Percentiles rank a stretch among this genome's conserved stretches.
Evolutionary conservation across 495 filamentous ascomycete genomes (phyloP).

Genomic region (Haplographium delicatum): DNA sequence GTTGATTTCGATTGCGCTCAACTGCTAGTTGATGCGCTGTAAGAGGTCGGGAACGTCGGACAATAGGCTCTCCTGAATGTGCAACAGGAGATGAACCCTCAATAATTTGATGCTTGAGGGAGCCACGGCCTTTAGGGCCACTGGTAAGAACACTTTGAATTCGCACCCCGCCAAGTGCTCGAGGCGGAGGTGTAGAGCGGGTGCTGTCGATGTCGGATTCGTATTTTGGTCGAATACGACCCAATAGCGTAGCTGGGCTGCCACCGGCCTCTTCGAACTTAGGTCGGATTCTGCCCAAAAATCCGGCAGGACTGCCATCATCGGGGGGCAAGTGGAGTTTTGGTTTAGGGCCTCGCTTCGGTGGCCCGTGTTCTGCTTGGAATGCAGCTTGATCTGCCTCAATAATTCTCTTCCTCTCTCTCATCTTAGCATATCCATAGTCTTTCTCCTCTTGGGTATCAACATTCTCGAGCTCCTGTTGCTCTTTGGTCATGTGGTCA

Average conservation of each 20-base stretch:
- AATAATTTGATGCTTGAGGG: slow-evolving; percentile 43
- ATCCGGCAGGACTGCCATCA: slow-evolving; percentile 42
- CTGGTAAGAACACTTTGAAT: slow-evolving; percentile 30
- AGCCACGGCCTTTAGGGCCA: slow-evolving; percentile 30
- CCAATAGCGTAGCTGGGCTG: slow-evolving; percentile 32
- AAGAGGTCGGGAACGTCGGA: slow-evolving; percentile 69
- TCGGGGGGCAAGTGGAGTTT: slow-evolving; percentile 53
- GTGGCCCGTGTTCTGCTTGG: slow-evolving; percentile 38
- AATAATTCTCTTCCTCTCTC: slow-evolving; percentile 72
- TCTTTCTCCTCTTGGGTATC: slow-evolving; percentile 79
- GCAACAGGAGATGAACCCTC: slow-evolving; percentile 47
- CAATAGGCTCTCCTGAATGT: slow-evolving; percentile 16
- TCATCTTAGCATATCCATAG: slow-evolving; percentile 80
- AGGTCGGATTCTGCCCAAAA: slow-evolving; percentile 38
- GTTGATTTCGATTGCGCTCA: slow-evolving; percentile 79
- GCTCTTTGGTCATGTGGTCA: slow-evolving; percentile 66
- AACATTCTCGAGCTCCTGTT: slow-evolving; percentile 81
- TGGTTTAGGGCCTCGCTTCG: slow-evolving; percentile 44
- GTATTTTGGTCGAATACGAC: slow-evolving; percentile 48
- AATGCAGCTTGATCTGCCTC: slow-evolving; percentile 41
- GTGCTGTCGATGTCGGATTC: slow-evolving; percentile 55
- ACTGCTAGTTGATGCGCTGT: slow-evolving; percentile 93
- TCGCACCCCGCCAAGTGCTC: slow-evolving; percentile 36
- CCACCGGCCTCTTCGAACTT: slow-evolving; percentile 41
- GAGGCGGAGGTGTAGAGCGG: slow-evolving; percentile 52